These are phyloP conservation scores for Pythium utonaiense DNA, from an alignment of 352 stramenopile genomes.

Conservation along the genomic window DNA sequence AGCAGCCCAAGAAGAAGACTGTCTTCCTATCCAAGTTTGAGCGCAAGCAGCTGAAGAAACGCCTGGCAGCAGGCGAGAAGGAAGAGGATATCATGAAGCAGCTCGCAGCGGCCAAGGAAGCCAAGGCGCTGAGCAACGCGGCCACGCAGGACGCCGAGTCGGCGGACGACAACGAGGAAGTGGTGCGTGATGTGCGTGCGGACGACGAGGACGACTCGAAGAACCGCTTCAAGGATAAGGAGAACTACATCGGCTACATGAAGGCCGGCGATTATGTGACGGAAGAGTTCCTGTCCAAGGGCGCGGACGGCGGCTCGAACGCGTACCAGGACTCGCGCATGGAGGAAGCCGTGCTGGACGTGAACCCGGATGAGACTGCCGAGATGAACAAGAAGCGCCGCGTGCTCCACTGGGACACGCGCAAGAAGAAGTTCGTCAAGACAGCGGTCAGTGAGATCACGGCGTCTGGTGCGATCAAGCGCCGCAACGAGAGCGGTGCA, in stretches of 20 bases:
- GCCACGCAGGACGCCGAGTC: conserved; percentile 17
- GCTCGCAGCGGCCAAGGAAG: conserved; percentile 45
- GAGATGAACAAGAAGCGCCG: conserved; percentile 97
- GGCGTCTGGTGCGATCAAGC: conserved; percentile 73
- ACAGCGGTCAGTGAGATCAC: conserved; percentile 90
- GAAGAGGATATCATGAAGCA: conserved; percentile 72
- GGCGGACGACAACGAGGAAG: conserved; percentile 25
- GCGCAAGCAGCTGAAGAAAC: conserved; percentile 93
- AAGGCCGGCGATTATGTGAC: conserved; percentile 76
- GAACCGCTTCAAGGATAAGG: conserved; percentile 64
- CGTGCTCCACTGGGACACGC: conserved; percentile 98
- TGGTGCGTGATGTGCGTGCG: background rate
- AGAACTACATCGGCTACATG: conserved; percentile 86
- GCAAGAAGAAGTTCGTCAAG: conserved; percentile 97
- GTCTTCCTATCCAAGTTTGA: conserved; percentile 93
- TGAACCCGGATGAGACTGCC: conserved; percentile 97
- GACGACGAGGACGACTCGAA: conserved; percentile 8
- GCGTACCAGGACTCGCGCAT: conserved; percentile 82
- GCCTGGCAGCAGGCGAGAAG: conserved; percentile 64
- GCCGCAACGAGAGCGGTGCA: conserved; percentile 83
- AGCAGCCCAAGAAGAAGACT: conserved; percentile 50
- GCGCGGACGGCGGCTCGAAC: conserved; percentile 72
- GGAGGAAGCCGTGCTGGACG: conserved; percentile 96
- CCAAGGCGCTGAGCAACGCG: background rate
- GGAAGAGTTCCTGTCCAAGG: conserved; percentile 71